phyloP scores from a whole-genome alignment of 2,329 filamentous ascomycete species.

The Dactylella cylindrospora region DNA sequence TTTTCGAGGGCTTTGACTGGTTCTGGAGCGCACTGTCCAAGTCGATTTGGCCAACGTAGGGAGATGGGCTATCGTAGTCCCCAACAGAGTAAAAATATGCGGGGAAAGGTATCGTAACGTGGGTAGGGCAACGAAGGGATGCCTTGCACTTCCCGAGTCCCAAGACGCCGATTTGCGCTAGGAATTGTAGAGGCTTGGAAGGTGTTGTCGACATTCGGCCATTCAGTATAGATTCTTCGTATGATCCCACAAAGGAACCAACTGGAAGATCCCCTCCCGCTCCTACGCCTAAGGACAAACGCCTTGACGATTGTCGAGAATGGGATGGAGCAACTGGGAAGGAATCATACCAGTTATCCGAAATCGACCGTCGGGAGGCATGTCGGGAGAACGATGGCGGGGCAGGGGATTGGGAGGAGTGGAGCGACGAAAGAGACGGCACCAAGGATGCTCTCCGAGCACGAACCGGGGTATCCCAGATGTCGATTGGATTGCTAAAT shows the following conservation, averaged over 20 bases:
- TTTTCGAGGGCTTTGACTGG: slow-evolving; percentile 60
- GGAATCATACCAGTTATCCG: slow-evolving; percentile 54
- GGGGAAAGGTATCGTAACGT: slow-evolving; percentile 86
- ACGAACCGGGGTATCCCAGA: slow-evolving; percentile 53
- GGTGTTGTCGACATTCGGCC: slow-evolving; percentile 96
- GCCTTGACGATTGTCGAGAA: slow-evolving; percentile 59
- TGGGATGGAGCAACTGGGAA: slow-evolving; percentile 56
- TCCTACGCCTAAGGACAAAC: slow-evolving; percentile 73
- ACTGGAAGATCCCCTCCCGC: slow-evolving; percentile 72
- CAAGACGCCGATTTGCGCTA: slow-evolving; percentile 91
- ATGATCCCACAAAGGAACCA: slow-evolving; percentile 95
- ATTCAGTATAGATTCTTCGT: slow-evolving; percentile 92
- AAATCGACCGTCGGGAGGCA: slow-evolving; percentile 70
- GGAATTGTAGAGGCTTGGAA: slow-evolving; percentile 86
- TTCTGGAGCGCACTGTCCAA: slow-evolving; percentile 71
- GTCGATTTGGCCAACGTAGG: slow-evolving; percentile 91
- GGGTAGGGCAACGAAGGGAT: slow-evolving; percentile 79
- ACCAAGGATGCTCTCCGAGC: slow-evolving; percentile 72
- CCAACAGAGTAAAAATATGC: slow-evolving; percentile 76
- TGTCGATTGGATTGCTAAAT: slow-evolving; percentile 64
- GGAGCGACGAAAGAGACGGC: slow-evolving; percentile 60
- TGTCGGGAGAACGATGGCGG: slow-evolving; percentile 53
- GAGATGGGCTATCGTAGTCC: slow-evolving; percentile 75
- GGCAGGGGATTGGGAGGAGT: slow-evolving; percentile 51
- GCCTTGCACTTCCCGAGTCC: slow-evolving; percentile 86